Base-by-base conservation (phyloP, 805 yeast genomes). In the Ogataea trehaloabstinens region DNA sequence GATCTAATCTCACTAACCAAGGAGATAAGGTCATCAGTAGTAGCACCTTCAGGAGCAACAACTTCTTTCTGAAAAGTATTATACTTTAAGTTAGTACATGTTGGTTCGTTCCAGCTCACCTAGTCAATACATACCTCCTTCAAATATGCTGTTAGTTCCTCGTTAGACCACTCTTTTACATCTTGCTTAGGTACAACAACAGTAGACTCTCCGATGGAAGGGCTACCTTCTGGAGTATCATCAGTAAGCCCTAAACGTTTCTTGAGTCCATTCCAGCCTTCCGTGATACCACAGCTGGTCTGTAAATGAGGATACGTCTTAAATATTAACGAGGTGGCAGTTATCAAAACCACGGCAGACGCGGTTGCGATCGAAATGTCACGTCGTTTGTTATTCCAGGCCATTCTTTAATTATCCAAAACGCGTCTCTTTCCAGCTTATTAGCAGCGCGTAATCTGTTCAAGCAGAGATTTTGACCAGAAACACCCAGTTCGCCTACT, bases 261-360 rank as follows among this genome's bases (percentile, higher is more conserved):
- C 11, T 37, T 36, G 35, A 40, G 16, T n/a, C 22, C 7, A 6
- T 18, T 17, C 33, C 33, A 30, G 22, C 20, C 10, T 11, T 17
- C 22, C 7, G 33, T 17, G 34, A 25, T 3, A n/a, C 24, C 12
- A 18, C 40, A 19, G 38, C 16, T 40, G 27, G 60, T 52, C 19
- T 49, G 48, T 29, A 74, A 55, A 45, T 74, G 79, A n/a, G 80
- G 80, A 42, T 66, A 74, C 4, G 78, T 74, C 37, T 64, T 64
- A 41, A 74, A 56, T 7, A 73, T 42, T 5, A 74, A 31, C 19
- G 66, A 55, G 0, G 71, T 60, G 3, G 71, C 69, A 18, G 76
- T 76, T 10, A 73, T 37, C 4, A 70, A 47, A 10, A 66, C 67
- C 1, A 69, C 71, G 11, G 75, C 65, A 0, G 75, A 54, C 0